Base-by-base conservation (phyloP, 768 basidiomycete genomes). In the Lactarius psammicola region DNA sequence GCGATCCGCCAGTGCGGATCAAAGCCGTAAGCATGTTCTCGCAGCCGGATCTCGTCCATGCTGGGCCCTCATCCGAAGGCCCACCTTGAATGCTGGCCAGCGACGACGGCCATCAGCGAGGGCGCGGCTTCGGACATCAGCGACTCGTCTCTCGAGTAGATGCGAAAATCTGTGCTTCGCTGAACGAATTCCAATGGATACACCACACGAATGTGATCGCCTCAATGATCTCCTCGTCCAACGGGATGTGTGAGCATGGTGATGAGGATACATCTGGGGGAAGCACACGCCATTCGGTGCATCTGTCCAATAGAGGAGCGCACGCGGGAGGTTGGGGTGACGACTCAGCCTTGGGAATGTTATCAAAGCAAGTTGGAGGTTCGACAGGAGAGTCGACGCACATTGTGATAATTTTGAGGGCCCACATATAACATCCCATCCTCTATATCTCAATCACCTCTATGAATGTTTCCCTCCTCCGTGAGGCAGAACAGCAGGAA, bases 181-280 rank as follows among this genome's bases (percentile, higher is more conserved):
- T 61, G 49, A 61, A 68, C 2, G 67, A 68, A 30, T 68, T 68
- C 67, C 67, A 68, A 40, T 68, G 65, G 60, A 68, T 67, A 20
- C 64, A 61, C 64, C 64, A 68, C 23, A 68, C 60, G 31, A 44
- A 61, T n/a, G 64, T 34, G 36, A 68, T 66, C 4, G 67, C 64
- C 20, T 55, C n/a, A 38, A 68, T 66, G 38, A 68, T 20, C 15
- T 68, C 67, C 59, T 58, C 56, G 17, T 68, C 67, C 26, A 56
- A 54, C 13, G 67, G 67, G 1, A 58, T 56, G n/a, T 66, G 60
- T 9, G 67, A 68, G 18, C 59, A 59, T 4, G 67, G 67, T 3
- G 64, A 51, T 8, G 64, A 59, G n/a, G 9, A 33, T 38, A 60
- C 49, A 11, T 51, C 56, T 6, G 67, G 67, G n/a, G 67, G 67